Evolutionary conservation across 192 early-diverging fungal genomes (phyloP).

Genomic region (Funneliformis geosporum): DNA sequence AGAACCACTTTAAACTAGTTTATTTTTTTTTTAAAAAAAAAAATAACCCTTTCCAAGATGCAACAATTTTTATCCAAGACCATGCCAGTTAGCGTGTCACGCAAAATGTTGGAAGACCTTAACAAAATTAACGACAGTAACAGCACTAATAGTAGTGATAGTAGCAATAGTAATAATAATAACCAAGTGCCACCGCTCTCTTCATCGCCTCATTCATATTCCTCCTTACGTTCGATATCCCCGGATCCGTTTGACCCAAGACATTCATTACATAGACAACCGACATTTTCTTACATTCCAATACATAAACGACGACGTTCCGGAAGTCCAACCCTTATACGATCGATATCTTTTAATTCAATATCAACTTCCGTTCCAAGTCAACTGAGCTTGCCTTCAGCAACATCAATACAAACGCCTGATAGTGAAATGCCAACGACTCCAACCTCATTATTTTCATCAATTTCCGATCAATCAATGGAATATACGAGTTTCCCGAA

Average conservation of each 20-base stretch:
- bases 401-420: not conserved
- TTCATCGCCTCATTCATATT: not conserved
- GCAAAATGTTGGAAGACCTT: not conserved
- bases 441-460: not conserved
- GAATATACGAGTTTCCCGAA: conserved; percentile 21
- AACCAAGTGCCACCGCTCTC: not conserved
- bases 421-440: not conserved
- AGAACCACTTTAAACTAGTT: too few species aligned
- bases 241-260: not conserved
- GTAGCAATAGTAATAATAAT: too few species aligned
- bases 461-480: not conserved
- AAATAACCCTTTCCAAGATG: too few species aligned
- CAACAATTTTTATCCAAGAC: not conserved
- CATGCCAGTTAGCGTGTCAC: not conserved
- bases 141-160: too few species aligned
- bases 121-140: not conserved
- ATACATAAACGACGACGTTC: conserved; percentile 19
- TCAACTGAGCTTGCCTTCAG: not conserved
- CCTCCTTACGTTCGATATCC: not conserved
- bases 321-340: not conserved
- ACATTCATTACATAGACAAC: not conserved
- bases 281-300: conserved; percentile 24
- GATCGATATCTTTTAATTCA: not conserved
- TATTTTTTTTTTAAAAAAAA: too few species aligned
- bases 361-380: not conserved